Evolutionary conservation across 768 basidiomycete species (phyloP).

Genomic region (Tephrocybe rancida): DNA sequence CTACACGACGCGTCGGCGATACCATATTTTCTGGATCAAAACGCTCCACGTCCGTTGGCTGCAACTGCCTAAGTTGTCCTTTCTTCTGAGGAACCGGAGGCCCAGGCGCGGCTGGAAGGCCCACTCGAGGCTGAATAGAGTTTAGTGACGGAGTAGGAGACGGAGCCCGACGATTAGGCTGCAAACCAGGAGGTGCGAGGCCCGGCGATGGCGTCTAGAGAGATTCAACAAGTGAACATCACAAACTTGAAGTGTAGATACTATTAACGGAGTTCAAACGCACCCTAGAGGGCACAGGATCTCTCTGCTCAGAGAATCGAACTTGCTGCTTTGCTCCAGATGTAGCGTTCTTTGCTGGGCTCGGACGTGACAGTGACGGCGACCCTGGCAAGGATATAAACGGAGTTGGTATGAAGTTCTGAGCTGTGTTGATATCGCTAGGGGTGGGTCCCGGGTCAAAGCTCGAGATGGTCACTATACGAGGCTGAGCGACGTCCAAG

Average conservation of each 20-base stretch:
- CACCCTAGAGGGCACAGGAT: background rate
- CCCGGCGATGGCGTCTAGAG: background rate
- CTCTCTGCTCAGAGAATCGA: background rate
- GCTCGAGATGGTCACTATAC: conserved; percentile 4
- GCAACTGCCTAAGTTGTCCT: background rate
- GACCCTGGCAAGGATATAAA: background rate
- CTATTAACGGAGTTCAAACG: background rate
- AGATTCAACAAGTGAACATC: background rate
- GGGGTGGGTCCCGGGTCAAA: conserved; percentile 3
- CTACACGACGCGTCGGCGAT: background rate
- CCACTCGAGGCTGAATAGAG: background rate
- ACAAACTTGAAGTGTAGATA: background rate
- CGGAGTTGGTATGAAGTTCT: background rate
- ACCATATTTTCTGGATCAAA: background rate
- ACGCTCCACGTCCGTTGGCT: background rate
- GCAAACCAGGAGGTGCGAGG: background rate
- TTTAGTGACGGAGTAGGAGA: too few species aligned
- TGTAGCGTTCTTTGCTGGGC: background rate
- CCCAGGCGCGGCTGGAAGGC: background rate
- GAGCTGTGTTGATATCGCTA: background rate
- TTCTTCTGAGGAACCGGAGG: background rate
- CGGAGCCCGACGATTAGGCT: background rate
- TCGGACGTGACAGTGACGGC: background rate
- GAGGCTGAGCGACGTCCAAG: background rate
- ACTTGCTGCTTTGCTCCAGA: background rate